These are phyloP conservation scores for Haberlea rhodopensis DNA, from an alignment of 257 asterid species.

Conservation along the genomic window DNA sequence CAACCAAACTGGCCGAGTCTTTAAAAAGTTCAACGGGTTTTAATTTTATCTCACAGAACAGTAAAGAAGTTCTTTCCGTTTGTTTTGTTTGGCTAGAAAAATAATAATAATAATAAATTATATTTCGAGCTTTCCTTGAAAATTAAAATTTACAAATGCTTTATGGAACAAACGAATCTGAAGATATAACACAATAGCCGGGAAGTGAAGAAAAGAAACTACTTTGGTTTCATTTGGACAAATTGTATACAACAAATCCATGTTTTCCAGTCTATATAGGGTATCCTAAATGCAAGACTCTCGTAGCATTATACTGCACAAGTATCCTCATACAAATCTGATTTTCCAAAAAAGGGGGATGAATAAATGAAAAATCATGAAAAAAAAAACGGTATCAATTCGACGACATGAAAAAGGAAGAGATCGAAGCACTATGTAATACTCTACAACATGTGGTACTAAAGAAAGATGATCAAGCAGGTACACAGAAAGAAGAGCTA, in stretches of 20 bases:
- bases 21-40: no score
- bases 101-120: no score
- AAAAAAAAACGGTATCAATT: constrained; percentile 23
- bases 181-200: background rate
- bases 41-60: background rate
- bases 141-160: no score
- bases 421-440: constrained; percentile 5
- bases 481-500: constrained; percentile 89
- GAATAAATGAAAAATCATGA: constrained; percentile 19
- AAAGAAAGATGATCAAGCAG: constrained; percentile 39
- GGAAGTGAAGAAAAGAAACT: no score
- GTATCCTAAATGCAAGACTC: constrained; percentile 32
- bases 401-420: constrained; percentile 15
- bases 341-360: background rate
- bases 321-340: constrained; percentile 31
- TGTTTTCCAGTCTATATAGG: constrained; percentile 18
- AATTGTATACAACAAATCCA: constrained; percentile 20
- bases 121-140: no score
- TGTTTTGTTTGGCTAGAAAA: background rate
- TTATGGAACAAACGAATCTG: background rate
- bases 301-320: constrained; percentile 21
- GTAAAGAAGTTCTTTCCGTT: no score
- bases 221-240: constrained; percentile 8
- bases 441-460: constrained; percentile 22
- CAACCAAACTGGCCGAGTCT: no score